phyloP scores from a whole-genome alignment of 768 basidiomycete species.

The Russula foetens region DNA sequence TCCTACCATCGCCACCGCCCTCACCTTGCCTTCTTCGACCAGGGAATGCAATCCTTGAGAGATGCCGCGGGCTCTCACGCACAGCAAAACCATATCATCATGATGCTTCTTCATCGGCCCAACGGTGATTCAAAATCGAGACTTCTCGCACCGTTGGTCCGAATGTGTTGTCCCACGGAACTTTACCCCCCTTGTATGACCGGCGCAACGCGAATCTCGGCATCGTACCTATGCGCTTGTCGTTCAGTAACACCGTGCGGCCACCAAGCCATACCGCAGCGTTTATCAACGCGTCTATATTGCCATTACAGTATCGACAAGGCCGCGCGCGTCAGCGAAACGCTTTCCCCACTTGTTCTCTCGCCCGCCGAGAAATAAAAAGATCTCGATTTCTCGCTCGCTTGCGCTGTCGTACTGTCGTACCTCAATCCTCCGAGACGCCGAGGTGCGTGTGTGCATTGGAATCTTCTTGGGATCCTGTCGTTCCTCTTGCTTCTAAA shows the following conservation, averaged over 20 bases:
- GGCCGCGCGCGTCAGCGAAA: not conserved
- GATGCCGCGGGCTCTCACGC: too few relatives aligned
- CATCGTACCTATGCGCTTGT: not conserved
- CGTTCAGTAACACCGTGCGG: not conserved
- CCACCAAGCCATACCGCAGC: not conserved
- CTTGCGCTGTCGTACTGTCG: not conserved
- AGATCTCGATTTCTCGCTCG: constrained; percentile 1
- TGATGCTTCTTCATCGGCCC: not conserved
- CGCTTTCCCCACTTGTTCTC: not conserved
- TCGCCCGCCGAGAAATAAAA: not conserved
- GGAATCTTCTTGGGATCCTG: not conserved
- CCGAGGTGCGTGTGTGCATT: not conserved
- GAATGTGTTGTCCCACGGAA: not conserved
- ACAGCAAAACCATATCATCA: not conserved
- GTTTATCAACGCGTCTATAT: not conserved
- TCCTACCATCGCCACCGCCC: too few relatives aligned
- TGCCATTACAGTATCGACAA: too few relatives aligned
- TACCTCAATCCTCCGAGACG: not conserved
- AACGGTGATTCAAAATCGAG: not conserved
- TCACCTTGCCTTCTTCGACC: not conserved
- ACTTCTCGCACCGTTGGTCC: constrained; percentile 1
- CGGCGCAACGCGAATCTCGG: not conserved
- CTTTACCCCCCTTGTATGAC: not conserved
- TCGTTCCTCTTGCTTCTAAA: not conserved
- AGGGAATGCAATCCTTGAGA: too few relatives aligned